Evolutionary conservation across 306 rosid species (phyloP), one percentile per base, ranked within the genome.

Genomic region (Aeschynomene evenia): DNA sequence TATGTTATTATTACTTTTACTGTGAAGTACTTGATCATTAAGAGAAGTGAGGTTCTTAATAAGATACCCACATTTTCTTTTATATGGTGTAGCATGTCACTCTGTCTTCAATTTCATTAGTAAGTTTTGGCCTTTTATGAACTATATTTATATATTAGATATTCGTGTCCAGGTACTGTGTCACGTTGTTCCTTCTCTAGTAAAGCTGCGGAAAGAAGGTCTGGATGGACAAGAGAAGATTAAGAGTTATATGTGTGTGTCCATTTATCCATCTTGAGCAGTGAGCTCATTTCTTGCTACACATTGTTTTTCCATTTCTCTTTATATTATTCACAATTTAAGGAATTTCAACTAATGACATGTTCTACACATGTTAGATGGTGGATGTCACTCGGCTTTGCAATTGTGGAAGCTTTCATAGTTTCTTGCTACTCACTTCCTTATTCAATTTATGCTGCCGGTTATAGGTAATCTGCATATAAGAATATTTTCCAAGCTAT

Each of bases 221-320:
- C 80, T 94, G 82, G 97, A 88, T 85, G 99, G 95, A 46, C 85
- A 94, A 6, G 96, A 94, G 85, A 94, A 94, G 91, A 94, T 94
- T 71, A 94, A 94, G 85, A 89, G 96, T 87, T 94, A 94, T 77
- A 94, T 94, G 99, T 94, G 97, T 94, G 85, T 87, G 99, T 87
- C 82, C 87, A 79, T 76, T 85, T 85, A 79, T 82, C 80, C 82
- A 72, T 86, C 75, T 86, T 76, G 68, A 81, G 83, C 85, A 74
- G 80, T 78, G 89, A 81, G 87, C 78, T 72, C 71, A 81, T 74
- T 66, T 81, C 73, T 84, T 66, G 71, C 74, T 72, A 42, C 70
- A 68, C 61, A 77, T 54, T 56, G 61, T 62, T 60, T 63, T 68
- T 46, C 22, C 33, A 34, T 53, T 13, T 40, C 43, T 28, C 63